phyloP scores from a whole-genome alignment of 768 basidiomycete species.

The Holtermanniella nyarrowii region DNA sequence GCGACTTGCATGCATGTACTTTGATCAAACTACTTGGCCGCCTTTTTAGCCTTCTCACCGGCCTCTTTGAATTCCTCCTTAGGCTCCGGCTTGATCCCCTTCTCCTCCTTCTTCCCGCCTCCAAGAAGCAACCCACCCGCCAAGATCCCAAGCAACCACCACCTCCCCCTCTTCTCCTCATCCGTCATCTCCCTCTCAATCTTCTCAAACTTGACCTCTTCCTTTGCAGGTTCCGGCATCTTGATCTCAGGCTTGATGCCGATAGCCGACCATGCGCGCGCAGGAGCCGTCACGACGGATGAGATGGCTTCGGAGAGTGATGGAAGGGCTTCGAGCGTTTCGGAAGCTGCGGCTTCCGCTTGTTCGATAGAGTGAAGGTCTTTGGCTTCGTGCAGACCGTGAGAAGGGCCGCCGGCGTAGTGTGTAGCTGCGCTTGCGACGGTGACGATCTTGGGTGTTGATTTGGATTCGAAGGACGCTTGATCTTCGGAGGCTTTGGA shows the following conservation, averaged over 20 bases:
- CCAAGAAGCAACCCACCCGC: conserved; percentile 48
- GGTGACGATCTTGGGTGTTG: conserved; percentile 48
- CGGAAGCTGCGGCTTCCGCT: conserved; percentile 4
- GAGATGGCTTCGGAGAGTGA: conserved; percentile 20
- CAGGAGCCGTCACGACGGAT: conserved; percentile 9
- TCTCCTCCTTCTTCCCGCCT: conserved; percentile 10
- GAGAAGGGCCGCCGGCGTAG: conserved; percentile 46
- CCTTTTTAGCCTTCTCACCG: conserved; percentile 1
- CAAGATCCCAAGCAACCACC: conserved; percentile 47
- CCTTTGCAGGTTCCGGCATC: conserved; percentile 14
- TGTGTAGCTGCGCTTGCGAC: conserved; percentile 48
- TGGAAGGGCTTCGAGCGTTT: conserved; percentile 9
- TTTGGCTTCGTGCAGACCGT: conserved; percentile 41
- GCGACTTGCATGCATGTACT: too few relatives aligned
- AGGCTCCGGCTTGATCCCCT: conserved; percentile 13
- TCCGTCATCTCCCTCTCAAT: conserved; percentile 31
- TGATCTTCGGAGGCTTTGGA: conserved; percentile 35
- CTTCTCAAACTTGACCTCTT: conserved; percentile 16
- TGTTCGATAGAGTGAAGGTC: conserved; percentile 9
- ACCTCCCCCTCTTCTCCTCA: conserved; percentile 49
- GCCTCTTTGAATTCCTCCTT: conserved; percentile 1
- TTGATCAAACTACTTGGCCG: not conserved
- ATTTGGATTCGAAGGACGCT: conserved; percentile 13
- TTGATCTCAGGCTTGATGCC: conserved; percentile 17
- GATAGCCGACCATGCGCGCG: conserved; percentile 21